phyloP scores from a whole-genome alignment of 192 early-diverging fungal genomes.

The Anaeromyces robustus region DNA sequence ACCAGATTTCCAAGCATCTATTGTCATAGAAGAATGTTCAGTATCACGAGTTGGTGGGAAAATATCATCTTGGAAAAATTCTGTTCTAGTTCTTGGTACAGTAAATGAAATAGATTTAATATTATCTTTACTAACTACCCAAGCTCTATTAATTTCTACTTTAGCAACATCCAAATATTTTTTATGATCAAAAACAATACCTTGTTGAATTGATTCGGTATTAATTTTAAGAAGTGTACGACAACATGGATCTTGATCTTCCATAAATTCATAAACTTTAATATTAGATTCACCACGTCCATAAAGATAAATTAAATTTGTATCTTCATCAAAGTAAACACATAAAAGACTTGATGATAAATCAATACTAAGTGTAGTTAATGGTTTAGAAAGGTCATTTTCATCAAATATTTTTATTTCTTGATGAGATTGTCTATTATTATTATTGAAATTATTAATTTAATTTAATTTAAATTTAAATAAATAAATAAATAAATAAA shows the following conservation, averaged over 20 bases:
- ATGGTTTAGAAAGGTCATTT: constrained; percentile 7
- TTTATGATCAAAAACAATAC: constrained; percentile 60
- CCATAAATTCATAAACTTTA: constrained; percentile 50
- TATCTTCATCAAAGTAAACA: constrained; percentile 54
- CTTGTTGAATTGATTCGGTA: constrained; percentile 39
- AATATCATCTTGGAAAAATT: constrained; percentile 83
- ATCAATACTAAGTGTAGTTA: constrained; percentile 28
- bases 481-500: no score
- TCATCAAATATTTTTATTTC: constrained; percentile 21
- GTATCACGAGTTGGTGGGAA: constrained; percentile 50
- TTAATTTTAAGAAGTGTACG: constrained; percentile 43
- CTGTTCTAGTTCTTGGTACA: constrained; percentile 65
- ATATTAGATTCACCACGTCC: constrained; percentile 67
- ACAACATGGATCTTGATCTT: constrained; percentile 8
- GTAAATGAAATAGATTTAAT: constrained; percentile 58
- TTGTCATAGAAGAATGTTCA: constrained; percentile 24
- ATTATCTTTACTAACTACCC: constrained; percentile 10
- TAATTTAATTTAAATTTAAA: no score
- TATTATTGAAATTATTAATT: not conserved
- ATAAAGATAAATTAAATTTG: constrained; percentile 43
- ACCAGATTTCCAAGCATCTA: constrained; percentile 33
- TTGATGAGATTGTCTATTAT: not conserved
- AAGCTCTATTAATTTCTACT: constrained; percentile 39
- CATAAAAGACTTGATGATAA: constrained; percentile 59
- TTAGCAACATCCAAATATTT: constrained; percentile 34